A percentile compares a stretch with the other conserved stretches of the same genome.
Conservation (phyloP, 352 stramenopile genomes). For the Pythium rishiriense region DNA sequence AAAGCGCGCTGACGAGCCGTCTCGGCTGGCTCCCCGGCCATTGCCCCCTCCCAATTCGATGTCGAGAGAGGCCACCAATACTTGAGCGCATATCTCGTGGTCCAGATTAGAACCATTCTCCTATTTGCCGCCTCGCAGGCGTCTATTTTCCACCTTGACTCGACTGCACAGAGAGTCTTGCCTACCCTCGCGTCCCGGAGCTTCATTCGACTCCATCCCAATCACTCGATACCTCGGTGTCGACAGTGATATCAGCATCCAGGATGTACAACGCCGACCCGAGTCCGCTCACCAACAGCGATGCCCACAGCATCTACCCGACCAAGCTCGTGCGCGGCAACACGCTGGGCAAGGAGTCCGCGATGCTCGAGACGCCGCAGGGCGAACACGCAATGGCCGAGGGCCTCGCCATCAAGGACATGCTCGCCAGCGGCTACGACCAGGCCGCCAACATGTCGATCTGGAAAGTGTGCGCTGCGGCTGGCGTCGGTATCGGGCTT, state of each 20-base stretch:
- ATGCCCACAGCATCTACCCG: slow-evolving; percentile 10
- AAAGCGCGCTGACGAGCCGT: no score
- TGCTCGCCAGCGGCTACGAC: slow-evolving; percentile 50
- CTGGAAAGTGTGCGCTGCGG: slow-evolving; percentile 47
- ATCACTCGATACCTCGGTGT: background rate
- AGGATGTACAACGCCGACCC: background rate
- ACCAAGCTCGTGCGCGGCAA: background rate
- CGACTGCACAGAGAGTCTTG: background rate
- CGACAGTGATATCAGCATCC: background rate
- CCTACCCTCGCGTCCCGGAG: no score
- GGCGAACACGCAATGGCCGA: slow-evolving; percentile 22
- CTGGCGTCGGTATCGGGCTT: slow-evolving; percentile 43
- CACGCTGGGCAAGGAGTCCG: slow-evolving; percentile 4
- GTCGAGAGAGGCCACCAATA: no score
- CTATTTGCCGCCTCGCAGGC: background rate
- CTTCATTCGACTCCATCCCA: no score
- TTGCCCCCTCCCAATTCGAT: no score
- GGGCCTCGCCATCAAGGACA: slow-evolving; percentile 42
- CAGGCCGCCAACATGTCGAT: slow-evolving; percentile 42
- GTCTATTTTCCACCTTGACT: slow-evolving; percentile 1
- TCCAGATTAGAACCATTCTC: background rate
- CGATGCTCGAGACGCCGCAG: slow-evolving; percentile 14
- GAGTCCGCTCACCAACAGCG: slow-evolving; percentile 13
- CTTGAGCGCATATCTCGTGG: no score
- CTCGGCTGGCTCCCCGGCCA: no score